Evolutionary conservation across 225 moss, liverwort and hornwort genomes (phyloP), one percentile per base, ranked within the genome.

Genomic region (Rhytidiadelphus loreus): DNA sequence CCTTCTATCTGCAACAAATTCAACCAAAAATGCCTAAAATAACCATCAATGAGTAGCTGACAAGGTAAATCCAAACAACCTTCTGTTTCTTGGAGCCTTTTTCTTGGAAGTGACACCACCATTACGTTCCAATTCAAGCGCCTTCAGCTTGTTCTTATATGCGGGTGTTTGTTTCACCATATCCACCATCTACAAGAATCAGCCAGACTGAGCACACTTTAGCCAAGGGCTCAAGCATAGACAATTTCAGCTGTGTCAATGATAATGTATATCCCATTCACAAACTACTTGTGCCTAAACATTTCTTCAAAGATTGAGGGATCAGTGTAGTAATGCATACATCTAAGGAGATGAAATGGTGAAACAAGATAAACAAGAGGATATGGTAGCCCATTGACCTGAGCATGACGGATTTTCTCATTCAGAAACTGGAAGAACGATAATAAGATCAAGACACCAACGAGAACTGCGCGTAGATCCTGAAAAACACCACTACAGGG

Each of bases 81-180:
- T 94, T 91, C 93, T 95, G 57, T 86, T 90, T 88, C 96, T 95
- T 50, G 92, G 90, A 69, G 93, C 92, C 88, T 99, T 99, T 88
- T 99, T 99, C 90, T 92, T 97, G 88, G 89, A 93, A 70, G 90
- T 79, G 61, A 94, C 91, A 84, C 92, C 92, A 79, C 96, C 96
- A 89, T 93, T 99, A 69, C 95, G 96, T 93, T 99, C 95, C 87
- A 97, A 88, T 92, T 99, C 98, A 91, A 99, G 94, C 65, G 97
- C 98, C 85, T 95, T 97, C 55, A 99, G 88, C 90, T 96, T 99
- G 83, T 99, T 99, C 91, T 97, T 99, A 69, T 97, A 99, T 13
- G 97, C 98, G 30, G 98, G 98, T 80, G 97, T 97, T 89, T 96
- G 96, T 91, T 95, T 99, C 89, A 99, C 97, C 98, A 97, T 96